Conservation (phyloP, 345 rosid genomes). For the Theobroma cacao region DNA sequence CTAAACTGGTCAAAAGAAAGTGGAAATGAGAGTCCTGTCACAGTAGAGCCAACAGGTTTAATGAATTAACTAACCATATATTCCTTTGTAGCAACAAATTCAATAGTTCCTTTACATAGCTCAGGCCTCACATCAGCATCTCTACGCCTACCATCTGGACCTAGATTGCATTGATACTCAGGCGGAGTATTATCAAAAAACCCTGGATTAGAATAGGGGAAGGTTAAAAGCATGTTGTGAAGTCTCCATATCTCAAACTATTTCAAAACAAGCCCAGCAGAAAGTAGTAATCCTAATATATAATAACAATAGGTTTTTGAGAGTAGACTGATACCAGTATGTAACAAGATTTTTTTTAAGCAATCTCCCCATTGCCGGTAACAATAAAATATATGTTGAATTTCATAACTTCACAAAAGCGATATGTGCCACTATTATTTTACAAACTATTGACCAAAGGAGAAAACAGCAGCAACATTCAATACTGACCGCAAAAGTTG, state of each 20-base stretch:
- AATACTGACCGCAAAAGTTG: slow-evolving; percentile 67
- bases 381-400: not conserved
- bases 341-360: not conserved
- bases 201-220: slow-evolving; percentile 41
- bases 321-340: not conserved
- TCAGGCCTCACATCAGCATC: slow-evolving; percentile 97
- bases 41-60: not conserved
- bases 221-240: not conserved
- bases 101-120: slow-evolving; percentile 87
- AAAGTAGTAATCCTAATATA: not conserved
- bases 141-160: slow-evolving; percentile 90
- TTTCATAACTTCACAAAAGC: not conserved
- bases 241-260: not conserved
- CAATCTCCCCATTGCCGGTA: not conserved
- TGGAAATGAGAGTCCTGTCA: not conserved
- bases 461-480: slow-evolving; percentile 2
- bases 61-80: slow-evolving; percentile 61
- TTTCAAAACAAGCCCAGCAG: not conserved
- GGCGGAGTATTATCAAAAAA: slow-evolving; percentile 74
- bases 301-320: not conserved
- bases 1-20: not conserved
- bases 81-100: slow-evolving; percentile 88
- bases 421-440: not conserved
- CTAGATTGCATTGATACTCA: slow-evolving; percentile 85
- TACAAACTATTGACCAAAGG: not conserved